Evolutionary conservation across 768 basidiomycete species (phyloP), one percentile per base, ranked within the genome.

Genomic region (Naganishia randhawae): DNA sequence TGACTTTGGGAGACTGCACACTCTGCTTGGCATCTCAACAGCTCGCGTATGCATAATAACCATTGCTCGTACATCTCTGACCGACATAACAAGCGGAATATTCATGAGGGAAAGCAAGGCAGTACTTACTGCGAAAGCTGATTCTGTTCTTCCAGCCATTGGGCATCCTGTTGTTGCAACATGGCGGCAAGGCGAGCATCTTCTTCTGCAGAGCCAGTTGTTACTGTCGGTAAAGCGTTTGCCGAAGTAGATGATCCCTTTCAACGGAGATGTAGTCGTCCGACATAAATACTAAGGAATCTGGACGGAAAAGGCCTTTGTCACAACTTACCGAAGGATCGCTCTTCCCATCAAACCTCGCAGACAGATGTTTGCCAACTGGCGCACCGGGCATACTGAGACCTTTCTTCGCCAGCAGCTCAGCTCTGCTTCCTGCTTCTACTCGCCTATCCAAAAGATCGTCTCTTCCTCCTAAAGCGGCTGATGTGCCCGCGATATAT

Each of bases 61-160:
- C 86, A 87, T 57, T 84, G 84, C 52, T 72, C 73, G 55, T 73
- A 79, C 63, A 62, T n/a, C 14, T 17, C 31, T 35, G 48, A 63
- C 33, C 7, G 31, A 62, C 87, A 86, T 82, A 88, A 53, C 31
- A 25, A 54, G 64, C 29, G 55, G 37, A 22, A 17, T 14, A 13
- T 6, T 22, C 45, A 42, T 53, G 11, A 29, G 31, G 42, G 61
- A 22, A 25, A 27, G 57, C 29, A 11, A 32, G 16, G 27, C 83
- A 82, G 86, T 83, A 93, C 94, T 84, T 84, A 99, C 96, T 92
- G 88, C 78, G 93, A 89, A 94, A 99, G 97, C 85, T 95, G 92
- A 85, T 97, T 93, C 83, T 97, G 92, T 94, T 90, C 83, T 96
- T 90, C 96, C 95, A 99, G 81, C 93, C 91, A 71, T 90, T 88